These are phyloP conservation scores for Beta corolliflora DNA, from an alignment of 179 eudicot species.

Conservation along the genomic window DNA sequence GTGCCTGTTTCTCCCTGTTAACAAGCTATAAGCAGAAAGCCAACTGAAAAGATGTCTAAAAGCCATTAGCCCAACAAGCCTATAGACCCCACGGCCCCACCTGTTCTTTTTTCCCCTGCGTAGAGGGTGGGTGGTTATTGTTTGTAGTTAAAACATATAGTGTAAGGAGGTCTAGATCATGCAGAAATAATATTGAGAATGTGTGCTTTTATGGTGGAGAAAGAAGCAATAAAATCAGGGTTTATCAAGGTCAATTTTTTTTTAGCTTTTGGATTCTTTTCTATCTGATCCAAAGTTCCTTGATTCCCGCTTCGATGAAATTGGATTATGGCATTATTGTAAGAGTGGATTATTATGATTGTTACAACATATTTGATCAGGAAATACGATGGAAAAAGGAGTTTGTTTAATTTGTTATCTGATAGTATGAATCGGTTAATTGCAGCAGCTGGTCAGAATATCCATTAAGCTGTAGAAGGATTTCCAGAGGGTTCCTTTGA, in stretches of 20 bases:
- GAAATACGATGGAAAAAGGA: not conserved
- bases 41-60: not conserved
- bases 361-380: not conserved
- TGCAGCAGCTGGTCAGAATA: no score
- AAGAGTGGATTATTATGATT: not conserved
- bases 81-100: not conserved
- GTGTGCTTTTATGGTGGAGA: not conserved
- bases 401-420: no score
- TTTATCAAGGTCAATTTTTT: not conserved
- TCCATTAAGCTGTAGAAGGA: no score
- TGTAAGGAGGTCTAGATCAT: not conserved
- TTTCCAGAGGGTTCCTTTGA: no score
- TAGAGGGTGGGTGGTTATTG: not conserved
- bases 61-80: not conserved
- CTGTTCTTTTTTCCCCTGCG: not conserved
- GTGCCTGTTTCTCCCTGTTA: not conserved
- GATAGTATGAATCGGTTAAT: no score
- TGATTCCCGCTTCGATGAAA: no score
- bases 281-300: no score
- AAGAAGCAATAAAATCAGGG: not conserved
- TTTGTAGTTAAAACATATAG: not conserved
- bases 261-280: not conserved
- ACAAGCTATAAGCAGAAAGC: not conserved
- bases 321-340: not conserved
- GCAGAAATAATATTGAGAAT: not conserved